These are phyloP conservation scores for Galerina marginata DNA, from an alignment of 768 basidiomycete species.

Conservation along the genomic window DNA sequence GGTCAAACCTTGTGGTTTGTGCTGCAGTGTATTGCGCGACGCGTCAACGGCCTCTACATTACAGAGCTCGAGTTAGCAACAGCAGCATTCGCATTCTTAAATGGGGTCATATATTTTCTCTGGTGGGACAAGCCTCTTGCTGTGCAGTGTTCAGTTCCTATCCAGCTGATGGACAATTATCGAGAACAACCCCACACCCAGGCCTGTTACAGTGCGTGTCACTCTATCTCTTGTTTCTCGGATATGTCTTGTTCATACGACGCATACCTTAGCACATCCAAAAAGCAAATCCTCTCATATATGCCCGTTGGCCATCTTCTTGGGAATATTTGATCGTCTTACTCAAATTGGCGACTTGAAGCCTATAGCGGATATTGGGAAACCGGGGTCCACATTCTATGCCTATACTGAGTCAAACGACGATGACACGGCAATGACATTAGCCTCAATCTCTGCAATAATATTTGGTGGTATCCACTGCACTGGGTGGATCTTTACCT, in stretches of 20 bases:
- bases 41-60: conserved; percentile 23
- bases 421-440: not conserved
- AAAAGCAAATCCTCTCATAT: too few species aligned
- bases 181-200: not conserved
- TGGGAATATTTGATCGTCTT: too few species aligned
- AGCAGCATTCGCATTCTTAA: conserved; percentile 32
- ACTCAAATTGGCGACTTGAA: too few species aligned
- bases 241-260: too few species aligned
- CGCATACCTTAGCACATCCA: too few species aligned
- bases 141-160: conserved; percentile 24
- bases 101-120: conserved; percentile 28
- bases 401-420: not conserved
- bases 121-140: conserved; percentile 44
- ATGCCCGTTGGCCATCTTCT: too few species aligned
- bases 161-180: not conserved
- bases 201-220: not conserved
- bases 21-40: conserved; percentile 28
- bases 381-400: too few species aligned
- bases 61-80: conserved; percentile 40
- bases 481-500: conserved; percentile 27
- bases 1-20: conserved; percentile 37
- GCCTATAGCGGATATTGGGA: too few species aligned
- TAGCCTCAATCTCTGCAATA: not conserved
- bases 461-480: conserved; percentile 34
- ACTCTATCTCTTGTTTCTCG: too few species aligned